Base-by-base conservation (phyloP, 2,329 filamentous ascomycete species). In the Pseudogymnoascus sp. region DNA sequence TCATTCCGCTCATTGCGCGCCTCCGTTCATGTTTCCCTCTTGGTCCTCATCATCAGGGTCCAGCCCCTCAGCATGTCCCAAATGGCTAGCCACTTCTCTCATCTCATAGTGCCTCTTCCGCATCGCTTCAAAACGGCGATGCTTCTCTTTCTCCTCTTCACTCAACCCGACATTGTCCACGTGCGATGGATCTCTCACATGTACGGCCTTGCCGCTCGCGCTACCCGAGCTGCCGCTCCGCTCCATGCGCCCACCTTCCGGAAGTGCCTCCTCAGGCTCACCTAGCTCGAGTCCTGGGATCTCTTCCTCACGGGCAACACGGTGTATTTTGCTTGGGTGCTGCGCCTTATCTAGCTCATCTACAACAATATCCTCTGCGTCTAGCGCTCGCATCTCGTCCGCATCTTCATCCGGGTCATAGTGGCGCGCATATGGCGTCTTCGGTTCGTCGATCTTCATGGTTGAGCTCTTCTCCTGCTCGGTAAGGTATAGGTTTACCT, bases 401-500 rank as follows among this genome's bases (percentile, higher is more conserved):
- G 91, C 91, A 66, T 97, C 93, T 72, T 97, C 91, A 43, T 86
- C 75, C 4, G 92, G 92, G 72, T 97, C 90, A 76, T 97, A 97
- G 71, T 92, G 91, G 72, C 88, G 89, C 37, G 91, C 94, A 74
- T 93, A 99, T 4, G 94, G 94, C 6, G 94, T 99, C 82, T 99
- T 99, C 65, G 94, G 94, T 78, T 99, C 94, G 68, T 92, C 90
- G 67, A 99, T 99, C 81, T 97, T 99, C 94, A 99, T 99, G 64
- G 92, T 97, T 65, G 89, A 88, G 64, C 87, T 91, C 76, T 90
- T 92, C 76, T 97, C 91, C 76, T 97, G 93, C 78, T 99, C 94
- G 6, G 94, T 94, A 61, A 99, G 83, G 77, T 97, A 99, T 33
- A 99, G 83, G 73, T 99, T 99, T 52, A 91, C 94, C 79, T 99